Evolutionary conservation across 2,329 filamentous ascomycete species (phyloP).

Genomic region (Scedosporium boydii): DNA sequence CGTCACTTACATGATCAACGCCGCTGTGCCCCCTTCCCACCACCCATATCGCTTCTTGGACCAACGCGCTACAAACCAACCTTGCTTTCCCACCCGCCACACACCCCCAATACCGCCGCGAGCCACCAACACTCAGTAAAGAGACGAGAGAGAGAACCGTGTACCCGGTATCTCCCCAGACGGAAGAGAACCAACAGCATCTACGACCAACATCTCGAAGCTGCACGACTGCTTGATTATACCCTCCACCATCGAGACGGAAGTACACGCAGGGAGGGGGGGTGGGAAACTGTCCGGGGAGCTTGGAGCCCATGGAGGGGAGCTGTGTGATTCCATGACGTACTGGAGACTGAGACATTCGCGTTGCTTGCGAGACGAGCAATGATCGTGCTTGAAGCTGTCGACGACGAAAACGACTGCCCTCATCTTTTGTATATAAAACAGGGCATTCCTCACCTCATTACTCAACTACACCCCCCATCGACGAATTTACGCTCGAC

Average conservation of each 20-base stretch:
- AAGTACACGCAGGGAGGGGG: too few relatives aligned
- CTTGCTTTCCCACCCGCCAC: neutral
- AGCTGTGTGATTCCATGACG: too few relatives aligned
- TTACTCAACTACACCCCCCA: neutral
- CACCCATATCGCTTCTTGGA: neutral
- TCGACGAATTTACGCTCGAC: neutral
- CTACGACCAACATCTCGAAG: neutral
- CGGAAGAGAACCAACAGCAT: neutral
- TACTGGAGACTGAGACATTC: too few relatives aligned
- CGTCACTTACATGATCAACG: neutral
- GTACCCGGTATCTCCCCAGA: neutral
- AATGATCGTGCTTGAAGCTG: too few relatives aligned
- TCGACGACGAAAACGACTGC: too few relatives aligned
- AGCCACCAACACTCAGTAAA: neutral
- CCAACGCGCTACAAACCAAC: neutral
- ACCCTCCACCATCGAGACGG: neutral
- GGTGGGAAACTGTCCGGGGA: too few relatives aligned
- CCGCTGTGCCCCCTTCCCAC: neutral
- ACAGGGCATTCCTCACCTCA: too few relatives aligned
- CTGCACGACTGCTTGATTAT: slow-evolving; percentile 8
- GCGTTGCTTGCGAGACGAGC: too few relatives aligned
- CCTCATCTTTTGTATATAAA: too few relatives aligned
- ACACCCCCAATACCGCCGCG: neutral
- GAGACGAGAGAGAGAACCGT: neutral
- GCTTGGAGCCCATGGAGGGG: too few relatives aligned